Percentiles rank a stretch among this genome's conserved stretches.
These are phyloP conservation scores for Hammondia hammondi DNA, from an alignment of 169 alveolate genomes.

Conservation along the genomic window DNA sequence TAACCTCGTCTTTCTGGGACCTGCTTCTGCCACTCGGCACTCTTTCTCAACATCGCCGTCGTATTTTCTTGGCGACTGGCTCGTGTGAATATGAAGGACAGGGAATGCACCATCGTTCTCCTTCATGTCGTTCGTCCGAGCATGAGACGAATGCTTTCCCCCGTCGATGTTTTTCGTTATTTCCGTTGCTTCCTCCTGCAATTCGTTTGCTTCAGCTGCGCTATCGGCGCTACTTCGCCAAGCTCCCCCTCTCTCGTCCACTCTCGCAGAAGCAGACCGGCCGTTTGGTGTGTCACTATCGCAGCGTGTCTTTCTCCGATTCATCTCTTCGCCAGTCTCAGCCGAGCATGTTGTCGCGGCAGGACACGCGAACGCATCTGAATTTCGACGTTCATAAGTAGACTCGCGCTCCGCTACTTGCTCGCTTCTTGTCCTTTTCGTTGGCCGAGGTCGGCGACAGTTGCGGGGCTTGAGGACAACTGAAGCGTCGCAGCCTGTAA, in stretches of 20 bases:
- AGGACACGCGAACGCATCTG: neutral
- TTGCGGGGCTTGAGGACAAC: constrained; percentile 34
- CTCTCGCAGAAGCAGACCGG: neutral
- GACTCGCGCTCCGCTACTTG: neutral
- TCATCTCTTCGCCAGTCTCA: neutral
- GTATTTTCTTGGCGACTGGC: no score
- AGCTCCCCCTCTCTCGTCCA: neutral
- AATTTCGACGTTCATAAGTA: neutral
- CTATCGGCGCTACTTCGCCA: neutral
- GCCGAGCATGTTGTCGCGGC: neutral
- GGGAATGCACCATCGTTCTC: no score
- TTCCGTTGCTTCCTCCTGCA: no score
- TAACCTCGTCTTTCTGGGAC: no score
- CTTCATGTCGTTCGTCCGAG: no score
- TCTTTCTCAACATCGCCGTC: no score
- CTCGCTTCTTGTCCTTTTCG: neutral
- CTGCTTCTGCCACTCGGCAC: no score
- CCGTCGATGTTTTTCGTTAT: no score
- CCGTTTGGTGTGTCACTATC: neutral
- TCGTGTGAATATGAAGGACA: no score
- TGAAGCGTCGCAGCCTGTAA: neutral
- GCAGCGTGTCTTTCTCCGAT: neutral
- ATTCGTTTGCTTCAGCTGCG: neutral
- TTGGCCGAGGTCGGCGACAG: constrained; percentile 26
- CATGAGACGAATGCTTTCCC: no score